Conservation (phyloP, 2,329 filamentous ascomycete genomes). For the Ceratocystiopsis brevicomis region DNA sequence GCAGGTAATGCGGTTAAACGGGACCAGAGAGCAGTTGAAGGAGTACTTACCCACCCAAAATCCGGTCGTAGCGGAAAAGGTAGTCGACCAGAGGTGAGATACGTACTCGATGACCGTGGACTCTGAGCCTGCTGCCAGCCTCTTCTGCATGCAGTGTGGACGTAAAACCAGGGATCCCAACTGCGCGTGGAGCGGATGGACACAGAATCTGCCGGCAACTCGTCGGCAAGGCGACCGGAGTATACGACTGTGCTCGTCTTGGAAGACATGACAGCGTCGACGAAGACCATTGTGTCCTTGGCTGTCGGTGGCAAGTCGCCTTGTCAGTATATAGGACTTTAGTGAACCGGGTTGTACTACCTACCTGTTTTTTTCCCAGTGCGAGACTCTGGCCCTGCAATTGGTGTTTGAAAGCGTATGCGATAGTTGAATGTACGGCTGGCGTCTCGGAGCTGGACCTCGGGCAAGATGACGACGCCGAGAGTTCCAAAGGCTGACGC, state of each 20-base stretch:
- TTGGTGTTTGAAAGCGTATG: constrained; percentile 28
- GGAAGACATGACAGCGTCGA: constrained; percentile 51
- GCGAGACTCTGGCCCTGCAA: constrained; percentile 20
- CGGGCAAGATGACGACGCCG: constrained; percentile 40
- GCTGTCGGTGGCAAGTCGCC: background rate
- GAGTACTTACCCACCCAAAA: constrained; percentile 49
- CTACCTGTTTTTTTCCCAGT: constrained; percentile 16
- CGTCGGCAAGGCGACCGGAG: constrained; percentile 35
- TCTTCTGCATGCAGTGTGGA: constrained; percentile 31
- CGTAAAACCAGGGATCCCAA: constrained; percentile 54
- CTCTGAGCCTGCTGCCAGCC: constrained; percentile 9
- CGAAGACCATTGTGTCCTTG: constrained; percentile 28
- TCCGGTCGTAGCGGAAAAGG: constrained; percentile 50
- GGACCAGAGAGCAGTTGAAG: constrained; percentile 43
- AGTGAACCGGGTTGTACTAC: background rate
- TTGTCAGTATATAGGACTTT: background rate
- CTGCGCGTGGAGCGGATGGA: constrained; percentile 33
- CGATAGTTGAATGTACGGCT: constrained; percentile 34
- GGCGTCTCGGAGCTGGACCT: constrained; percentile 35
- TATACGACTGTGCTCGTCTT: constrained; percentile 37
- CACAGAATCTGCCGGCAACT: constrained; percentile 17
- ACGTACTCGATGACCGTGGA: constrained; percentile 26
- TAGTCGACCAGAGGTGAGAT: constrained; percentile 42
- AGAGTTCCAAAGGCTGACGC: constrained; percentile 41
- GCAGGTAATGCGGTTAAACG: constrained; percentile 39